Evolutionary conservation across 305 asterid species (phyloP).

Genomic region (Fraxinus latifolia): DNA sequence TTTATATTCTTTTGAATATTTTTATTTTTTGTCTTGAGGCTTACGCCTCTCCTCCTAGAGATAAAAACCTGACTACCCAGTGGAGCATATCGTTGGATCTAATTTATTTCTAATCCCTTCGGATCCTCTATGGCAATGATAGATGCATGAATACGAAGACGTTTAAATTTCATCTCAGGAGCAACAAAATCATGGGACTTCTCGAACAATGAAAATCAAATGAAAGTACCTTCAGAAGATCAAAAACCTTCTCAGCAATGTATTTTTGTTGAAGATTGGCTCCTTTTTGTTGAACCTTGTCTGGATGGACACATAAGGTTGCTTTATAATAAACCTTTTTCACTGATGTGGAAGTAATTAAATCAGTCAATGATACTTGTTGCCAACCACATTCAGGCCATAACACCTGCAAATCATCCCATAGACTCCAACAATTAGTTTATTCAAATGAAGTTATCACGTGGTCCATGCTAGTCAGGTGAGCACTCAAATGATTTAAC

Average conservation of each 20-base stretch:
- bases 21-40: background rate
- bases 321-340: conserved; percentile 74
- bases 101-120: background rate
- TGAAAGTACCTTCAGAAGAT: conserved; percentile 68
- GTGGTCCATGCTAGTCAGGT: background rate
- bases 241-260: conserved; percentile 88
- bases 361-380: conserved; percentile 68
- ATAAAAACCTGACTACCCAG: background rate
- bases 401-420: conserved; percentile 54
- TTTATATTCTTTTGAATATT: background rate
- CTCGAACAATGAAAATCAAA: background rate
- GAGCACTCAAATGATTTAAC: background rate
- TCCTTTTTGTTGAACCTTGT: conserved; percentile 96
- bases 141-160: background rate
- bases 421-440: background rate
- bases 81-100: background rate
- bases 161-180: background rate
- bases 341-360: conserved; percentile 80
- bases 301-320: conserved; percentile 77
- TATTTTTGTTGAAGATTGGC: conserved; percentile 71
- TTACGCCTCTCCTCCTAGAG: background rate
- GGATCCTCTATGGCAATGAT: background rate
- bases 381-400: conserved; percentile 93
- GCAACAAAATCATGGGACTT: background rate
- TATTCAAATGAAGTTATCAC: background rate